Conservation (phyloP, 495 filamentous ascomycete species). For the Podospora conica region DNA sequence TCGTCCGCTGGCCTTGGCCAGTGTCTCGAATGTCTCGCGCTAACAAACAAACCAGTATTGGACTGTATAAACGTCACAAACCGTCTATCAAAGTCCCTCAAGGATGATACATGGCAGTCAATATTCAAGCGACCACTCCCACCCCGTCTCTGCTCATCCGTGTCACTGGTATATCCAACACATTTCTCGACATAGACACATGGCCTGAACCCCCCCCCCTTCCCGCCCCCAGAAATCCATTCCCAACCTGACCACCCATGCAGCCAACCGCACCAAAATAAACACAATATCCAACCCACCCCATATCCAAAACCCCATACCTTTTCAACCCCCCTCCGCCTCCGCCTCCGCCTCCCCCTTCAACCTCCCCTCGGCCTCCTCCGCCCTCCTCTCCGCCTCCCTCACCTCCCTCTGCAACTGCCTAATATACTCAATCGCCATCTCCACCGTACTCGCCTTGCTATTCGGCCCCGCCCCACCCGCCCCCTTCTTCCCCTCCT, state of each 20-base stretch:
- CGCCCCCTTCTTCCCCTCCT: constrained; percentile 35
- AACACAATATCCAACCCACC: too few species aligned
- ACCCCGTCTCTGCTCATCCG: not conserved
- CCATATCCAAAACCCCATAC: not conserved
- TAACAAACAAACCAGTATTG: too few species aligned
- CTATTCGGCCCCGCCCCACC: constrained; percentile 55
- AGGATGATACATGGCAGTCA: too few species aligned
- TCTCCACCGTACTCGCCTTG: constrained; percentile 93
- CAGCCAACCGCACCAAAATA: too few species aligned
- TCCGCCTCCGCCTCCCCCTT: not conserved
- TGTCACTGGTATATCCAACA: not conserved
- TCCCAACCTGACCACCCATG: not conserved
- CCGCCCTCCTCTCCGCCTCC: constrained; percentile 58
- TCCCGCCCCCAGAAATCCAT: too few species aligned
- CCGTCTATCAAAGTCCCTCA: too few species aligned
- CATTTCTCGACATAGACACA: not conserved
- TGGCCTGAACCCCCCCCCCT: not conserved
- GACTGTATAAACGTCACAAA: too few species aligned
- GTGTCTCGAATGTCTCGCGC: too few species aligned
- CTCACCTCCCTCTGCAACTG: constrained; percentile 67
- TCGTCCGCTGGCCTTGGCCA: too few species aligned
- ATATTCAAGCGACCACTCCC: not conserved
- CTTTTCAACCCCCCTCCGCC: not conserved
- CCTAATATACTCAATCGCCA: constrained; percentile 93
- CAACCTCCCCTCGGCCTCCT: constrained; percentile 44